Evolutionary conservation across 441 rosid species (phyloP), one percentile per base, ranked within the genome.

Genomic region (Arabidopsis lyrata): DNA sequence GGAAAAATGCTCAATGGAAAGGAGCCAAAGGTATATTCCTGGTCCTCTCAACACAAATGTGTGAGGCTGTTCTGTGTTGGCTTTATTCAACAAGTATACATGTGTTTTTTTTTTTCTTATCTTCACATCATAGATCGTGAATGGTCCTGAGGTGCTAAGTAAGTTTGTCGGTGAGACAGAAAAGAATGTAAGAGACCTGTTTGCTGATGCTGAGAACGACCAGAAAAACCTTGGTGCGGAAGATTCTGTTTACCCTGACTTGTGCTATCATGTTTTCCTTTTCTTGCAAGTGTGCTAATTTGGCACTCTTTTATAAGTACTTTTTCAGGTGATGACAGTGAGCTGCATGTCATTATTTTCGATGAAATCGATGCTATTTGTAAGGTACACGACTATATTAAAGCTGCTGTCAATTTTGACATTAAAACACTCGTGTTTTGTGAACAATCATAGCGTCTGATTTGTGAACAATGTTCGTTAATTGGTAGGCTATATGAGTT

Each of bases 1-100:
- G 97, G 96, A 66, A 92, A 90, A 79, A 88, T 92, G 89, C 78
- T 92, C 80, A 88, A 90, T 16, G 97, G 97, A 68, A 92, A 77
- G 76, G 97, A 92, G 60, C 97, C 96, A 81, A 92, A 92, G 97
- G 96, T 92, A 56, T 31, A 8, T 45, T 42, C n/a, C 16, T 42
- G 16, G n/a, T 42, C 42, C 42, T 38, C 42, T 36, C 2, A 36
- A 24, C 27, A 24, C 34, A 31, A 31, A 31, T 31, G 34, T 31
- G 34, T 31, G 34, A 31, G 34, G 34, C 34, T 31, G 6, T 31
- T 31, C 34, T 31, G 27, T 24, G 14, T 10, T 38, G 42, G 14
- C 45, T 41, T 41, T 41, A 4, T 5, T 41, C 45, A 5, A 41
- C 7, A 13, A 41, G 15, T 42, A 13, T 42, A 42, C 0, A 42